Percentiles rank a stretch among this genome's conserved stretches.
Evolutionary conservation across 179 eudicot genomes (phyloP).

Genomic region (Carnegiea gigantea): DNA sequence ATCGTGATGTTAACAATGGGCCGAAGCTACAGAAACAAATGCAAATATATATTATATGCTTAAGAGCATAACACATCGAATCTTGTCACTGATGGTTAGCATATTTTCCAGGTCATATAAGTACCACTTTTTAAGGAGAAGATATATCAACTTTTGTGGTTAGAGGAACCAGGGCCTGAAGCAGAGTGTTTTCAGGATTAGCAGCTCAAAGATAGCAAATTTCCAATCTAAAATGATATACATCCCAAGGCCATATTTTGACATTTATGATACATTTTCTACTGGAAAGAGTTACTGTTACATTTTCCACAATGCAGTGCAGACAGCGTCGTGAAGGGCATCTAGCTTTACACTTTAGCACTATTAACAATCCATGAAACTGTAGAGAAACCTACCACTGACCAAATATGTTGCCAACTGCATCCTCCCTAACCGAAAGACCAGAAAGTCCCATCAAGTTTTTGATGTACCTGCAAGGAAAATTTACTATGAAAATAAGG

Average conservation of each 20-base stretch:
- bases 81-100: not conserved
- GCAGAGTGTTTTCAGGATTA: not conserved
- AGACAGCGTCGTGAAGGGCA: not conserved
- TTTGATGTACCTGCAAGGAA: conserved; percentile 66
- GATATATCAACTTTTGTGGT: not conserved
- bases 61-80: not conserved
- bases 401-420: conserved; percentile 94
- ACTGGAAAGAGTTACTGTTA: not conserved
- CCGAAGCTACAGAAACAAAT: not conserved
- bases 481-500: conserved; percentile 7
- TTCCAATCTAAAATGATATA: not conserved
- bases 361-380: not conserved
- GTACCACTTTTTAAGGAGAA: not conserved
- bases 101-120: not conserved
- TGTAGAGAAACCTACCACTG: conserved; percentile 64
- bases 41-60: not conserved
- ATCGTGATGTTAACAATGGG: too few species aligned
- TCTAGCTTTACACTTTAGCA: not conserved
- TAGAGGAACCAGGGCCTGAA: not conserved
- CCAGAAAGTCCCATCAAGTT: conserved; percentile 81
- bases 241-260: not conserved
- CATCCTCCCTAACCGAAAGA: conserved; percentile 90
- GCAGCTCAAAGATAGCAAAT: not conserved
- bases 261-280: not conserved
- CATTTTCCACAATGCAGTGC: not conserved